Evolutionary conservation across 805 yeast genomes (phyloP).

Genomic region (Starmerella asiatica): DNA sequence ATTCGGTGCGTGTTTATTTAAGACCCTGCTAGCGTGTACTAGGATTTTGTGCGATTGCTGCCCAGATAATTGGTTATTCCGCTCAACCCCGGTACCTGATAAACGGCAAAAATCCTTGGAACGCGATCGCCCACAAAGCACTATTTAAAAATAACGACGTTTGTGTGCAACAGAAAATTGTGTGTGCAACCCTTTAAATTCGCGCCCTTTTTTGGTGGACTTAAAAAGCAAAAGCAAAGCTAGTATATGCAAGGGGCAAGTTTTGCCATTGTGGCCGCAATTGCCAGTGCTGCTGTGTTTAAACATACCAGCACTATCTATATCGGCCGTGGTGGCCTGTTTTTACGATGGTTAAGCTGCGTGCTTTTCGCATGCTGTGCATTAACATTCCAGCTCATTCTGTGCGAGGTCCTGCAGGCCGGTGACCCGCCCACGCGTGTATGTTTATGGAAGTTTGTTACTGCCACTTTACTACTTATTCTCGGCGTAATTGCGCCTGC

Average conservation of each 20-base stretch:
- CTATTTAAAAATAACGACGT: too few relatives aligned
- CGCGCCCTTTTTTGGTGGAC: too few relatives aligned
- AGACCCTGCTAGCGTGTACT: too few relatives aligned
- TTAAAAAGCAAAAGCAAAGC: too few relatives aligned
- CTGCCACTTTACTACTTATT: constrained; percentile 20
- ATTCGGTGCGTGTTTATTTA: too few relatives aligned
- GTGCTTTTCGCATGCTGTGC: constrained; percentile 6
- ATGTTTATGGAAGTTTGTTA: constrained; percentile 18
- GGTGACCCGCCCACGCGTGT: constrained; percentile 15
- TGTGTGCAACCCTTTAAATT: too few relatives aligned
- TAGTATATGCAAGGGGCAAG: not conserved
- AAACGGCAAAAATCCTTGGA: too few relatives aligned
- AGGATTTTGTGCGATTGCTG: too few relatives aligned
- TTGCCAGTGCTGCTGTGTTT: constrained; percentile 1
- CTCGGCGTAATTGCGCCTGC: constrained; percentile 17
- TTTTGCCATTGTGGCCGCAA: not conserved
- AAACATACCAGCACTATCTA: constrained; percentile 4
- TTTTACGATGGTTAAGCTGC: constrained; percentile 1
- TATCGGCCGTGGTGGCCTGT: not conserved
- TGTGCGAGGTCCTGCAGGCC: constrained; percentile 28
- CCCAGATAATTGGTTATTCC: too few relatives aligned
- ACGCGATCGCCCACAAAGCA: too few relatives aligned
- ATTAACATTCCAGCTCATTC: constrained; percentile 27
- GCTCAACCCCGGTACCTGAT: too few relatives aligned
- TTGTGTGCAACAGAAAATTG: too few relatives aligned